Evolutionary conservation across 257 asterid species (phyloP).

Genomic region (Nicotiana otophora): DNA sequence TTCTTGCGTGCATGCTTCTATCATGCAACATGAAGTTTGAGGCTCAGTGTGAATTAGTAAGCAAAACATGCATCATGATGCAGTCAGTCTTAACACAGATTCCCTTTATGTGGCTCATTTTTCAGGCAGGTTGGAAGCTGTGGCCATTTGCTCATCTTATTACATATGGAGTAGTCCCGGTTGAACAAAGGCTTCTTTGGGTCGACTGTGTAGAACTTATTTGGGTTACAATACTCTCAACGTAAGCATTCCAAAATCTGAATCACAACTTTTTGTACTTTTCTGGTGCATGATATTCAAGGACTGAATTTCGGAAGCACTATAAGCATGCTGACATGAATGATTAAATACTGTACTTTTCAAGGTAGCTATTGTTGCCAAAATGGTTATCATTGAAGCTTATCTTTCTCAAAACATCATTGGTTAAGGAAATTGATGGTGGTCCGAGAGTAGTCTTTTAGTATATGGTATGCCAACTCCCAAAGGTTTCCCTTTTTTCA

Average conservation of each 20-base stretch:
- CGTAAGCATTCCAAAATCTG: constrained; percentile 25
- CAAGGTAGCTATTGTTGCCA: not conserved
- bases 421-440: not conserved
- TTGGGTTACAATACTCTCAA: constrained; percentile 52
- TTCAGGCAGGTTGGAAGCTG: constrained; percentile 56
- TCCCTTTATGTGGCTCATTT: not conserved
- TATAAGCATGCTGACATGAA: not conserved
- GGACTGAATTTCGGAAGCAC: not conserved
- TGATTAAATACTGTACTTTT: not conserved
- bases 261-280: not conserved
- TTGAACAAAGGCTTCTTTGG: constrained; percentile 51
- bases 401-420: not conserved
- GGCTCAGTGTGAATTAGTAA: not conserved
- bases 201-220: constrained; percentile 50
- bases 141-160: constrained; percentile 55
- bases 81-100: not conserved
- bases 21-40: not conserved
- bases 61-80: not conserved
- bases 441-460: not conserved
- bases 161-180: constrained; percentile 43
- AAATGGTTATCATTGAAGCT: not conserved
- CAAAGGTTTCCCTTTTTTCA: not conserved
- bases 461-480: not conserved
- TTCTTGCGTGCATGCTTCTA: not conserved
- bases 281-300: not conserved